Base-by-base conservation (phyloP, 2,329 filamentous ascomycete species). In the Aspergillus bombycis region DNA sequence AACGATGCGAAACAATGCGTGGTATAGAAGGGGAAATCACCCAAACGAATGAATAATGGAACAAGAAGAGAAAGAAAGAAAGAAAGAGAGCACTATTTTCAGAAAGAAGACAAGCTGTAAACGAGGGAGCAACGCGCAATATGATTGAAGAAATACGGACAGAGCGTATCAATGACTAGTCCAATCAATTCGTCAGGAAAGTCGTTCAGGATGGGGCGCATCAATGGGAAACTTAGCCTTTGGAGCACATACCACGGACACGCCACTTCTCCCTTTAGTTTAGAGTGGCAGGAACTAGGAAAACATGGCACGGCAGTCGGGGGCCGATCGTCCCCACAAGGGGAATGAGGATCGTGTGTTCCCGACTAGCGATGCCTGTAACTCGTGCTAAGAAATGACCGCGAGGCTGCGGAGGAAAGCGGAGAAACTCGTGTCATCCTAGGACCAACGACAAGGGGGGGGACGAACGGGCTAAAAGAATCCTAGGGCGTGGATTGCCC, bases 261-360 rank as follows among this genome's bases (percentile, higher is more conserved):
- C 64, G 67, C 67, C 66, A 67, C 57, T 61, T 59, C 65, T 65
- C 50, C 45, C 62, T 67, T 60, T 58, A 63, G 66, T 58, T 63
- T 64, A 64, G 57, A 58, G 60, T 62, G 62, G 57, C 46, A 55
- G 48, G 50, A 55, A 63, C 57, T 60, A 68, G 59, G 61, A 62
- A 63, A 41, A 60, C 61, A 58, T 63, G 62, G 67, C 66, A 65
- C 67, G 67, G 69, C 66, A 70, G 50, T 67, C 62, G 66, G 70
- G 59, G 65, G 70, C 65, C 65, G 68, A 71, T 71, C 70, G 62
- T 64, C 70, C 63, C 70, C 70, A 71, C 70, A 60, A 53, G 38
- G 66, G 63, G 66, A 67, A 68, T 68, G 62, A 68, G 65, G 66
- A 64, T 69, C 67, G 67, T 68, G 61, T 63, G 57, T 63, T 67